Conservation (phyloP, 768 basidiomycete genomes). For the Trametes maxima region DNA sequence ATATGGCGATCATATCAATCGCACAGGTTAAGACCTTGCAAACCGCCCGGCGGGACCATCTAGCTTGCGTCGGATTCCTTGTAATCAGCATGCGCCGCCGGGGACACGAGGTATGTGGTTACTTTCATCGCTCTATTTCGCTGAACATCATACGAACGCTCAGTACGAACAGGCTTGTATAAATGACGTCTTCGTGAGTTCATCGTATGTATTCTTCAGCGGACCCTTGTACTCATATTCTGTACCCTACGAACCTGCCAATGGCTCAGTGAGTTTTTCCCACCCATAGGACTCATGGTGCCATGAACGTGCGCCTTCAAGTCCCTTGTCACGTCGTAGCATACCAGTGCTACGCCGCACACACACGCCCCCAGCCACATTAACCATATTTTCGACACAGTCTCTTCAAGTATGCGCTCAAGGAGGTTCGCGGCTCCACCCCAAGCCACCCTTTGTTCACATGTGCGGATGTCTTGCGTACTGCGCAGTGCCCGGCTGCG, state of each 20-base stretch:
- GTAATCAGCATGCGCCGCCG: slow-evolving; percentile 10
- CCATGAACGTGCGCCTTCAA: too few relatives aligned
- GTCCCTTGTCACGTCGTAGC: too few relatives aligned
- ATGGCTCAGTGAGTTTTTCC: too few relatives aligned
- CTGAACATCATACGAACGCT: slow-evolving; percentile 8
- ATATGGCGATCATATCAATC: slow-evolving; percentile 11
- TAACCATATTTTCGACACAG: background rate
- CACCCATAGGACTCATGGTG: too few relatives aligned
- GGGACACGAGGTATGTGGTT: slow-evolving; percentile 10
- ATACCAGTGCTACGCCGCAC: too few relatives aligned
- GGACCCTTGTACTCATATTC: background rate
- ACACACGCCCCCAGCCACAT: too few relatives aligned
- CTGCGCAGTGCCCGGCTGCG: background rate
- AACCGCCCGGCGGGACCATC: background rate
- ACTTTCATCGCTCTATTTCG: background rate
- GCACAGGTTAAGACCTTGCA: background rate
- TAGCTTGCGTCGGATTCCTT: background rate
- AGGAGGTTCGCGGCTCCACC: background rate
- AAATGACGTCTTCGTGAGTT: slow-evolving; percentile 1
- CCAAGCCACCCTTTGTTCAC: background rate
- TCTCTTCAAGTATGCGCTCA: background rate
- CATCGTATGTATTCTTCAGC: slow-evolving; percentile 2
- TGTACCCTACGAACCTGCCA: background rate
- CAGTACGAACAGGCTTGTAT: slow-evolving; percentile 5
- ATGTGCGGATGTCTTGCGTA: background rate